Base-by-base conservation (phyloP, 2,329 filamentous ascomycete genomes). In the Pyrenochaeta sp. region DNA sequence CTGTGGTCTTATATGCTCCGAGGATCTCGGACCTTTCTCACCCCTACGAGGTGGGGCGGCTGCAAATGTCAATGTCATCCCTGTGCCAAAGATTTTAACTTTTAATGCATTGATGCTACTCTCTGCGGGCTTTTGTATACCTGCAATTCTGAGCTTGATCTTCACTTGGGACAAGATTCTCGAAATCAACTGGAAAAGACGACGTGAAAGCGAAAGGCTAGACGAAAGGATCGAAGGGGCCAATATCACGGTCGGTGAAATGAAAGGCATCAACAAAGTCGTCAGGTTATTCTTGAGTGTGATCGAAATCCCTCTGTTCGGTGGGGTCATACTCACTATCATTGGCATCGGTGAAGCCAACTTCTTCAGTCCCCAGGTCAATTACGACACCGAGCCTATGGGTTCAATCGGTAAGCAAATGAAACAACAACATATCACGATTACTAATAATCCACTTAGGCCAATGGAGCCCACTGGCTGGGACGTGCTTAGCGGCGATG, bases 151-250 rank as follows among this genome's bases (percentile, higher is more conserved):
- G 0, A 87, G 85, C 8, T 74, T 90, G 8, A 78, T 86, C 0
- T 87, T 84, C 0, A 89, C 86, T 75, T 87, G 85, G 83, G 84
- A 86, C 61, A 89, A 87, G 65, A 88, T 90, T 4, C 72, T 88
- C 1, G 83, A 88, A 58, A 82, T 84, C 49, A 89, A 89, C 57
- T 88, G 85, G 85, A 85, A 81, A 60, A 78, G 73, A 40, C 74
- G 77, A 0, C 81, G 80, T 39, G 78, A 78, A 28, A 55, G 59
- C 1, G 65, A 74, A 22, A 64, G 65, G 9, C 60, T 64, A 1
- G 72, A 85, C 42, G 72, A 82, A 39, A 65, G 69, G 0, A 85
- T 86, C 19, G 77, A 82, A 47, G 84, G 83, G 10, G 86, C 84
- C 2, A 87, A 87, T 40, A 82, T 85, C 0, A 88, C 85, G 0